Evolutionary conservation across 2,329 filamentous ascomycete species (phyloP), one percentile per base, ranked within the genome.

Genomic region (Alternaria longipes): DNA sequence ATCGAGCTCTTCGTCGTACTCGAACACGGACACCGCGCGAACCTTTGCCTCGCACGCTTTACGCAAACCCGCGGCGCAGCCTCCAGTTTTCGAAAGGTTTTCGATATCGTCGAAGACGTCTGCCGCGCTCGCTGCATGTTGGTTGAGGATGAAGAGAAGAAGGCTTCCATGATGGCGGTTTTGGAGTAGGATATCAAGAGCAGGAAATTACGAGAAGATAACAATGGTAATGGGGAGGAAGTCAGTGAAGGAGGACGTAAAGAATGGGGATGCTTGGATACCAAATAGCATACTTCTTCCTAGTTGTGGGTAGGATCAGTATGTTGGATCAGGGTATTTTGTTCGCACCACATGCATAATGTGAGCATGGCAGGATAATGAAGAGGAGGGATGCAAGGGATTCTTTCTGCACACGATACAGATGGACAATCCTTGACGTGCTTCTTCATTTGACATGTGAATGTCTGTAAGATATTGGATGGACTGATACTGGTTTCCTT

Each of bases 31-130:
- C 90, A 87, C 71, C 89, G 88, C 65, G 89, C 88, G 46, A 90
- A 90, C 8, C 85, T 97, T 55, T 91, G 90, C 76, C 89, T 97
- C 66, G 88, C 92, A 30, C 90, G 92, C 36, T 92, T 97, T 77
- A 94, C 91, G 1, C 94, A 97, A 74, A 93, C 95, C 74, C 90
- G 90, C 59, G 95, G 94, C n/a, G 94, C 94, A 2, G 93, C 92
- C 38, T 95, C 91, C 71, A 95, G 91, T 69, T 97, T 98, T 81
- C 87, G 92, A 75, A 89, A 88, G 73, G 91, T 97, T 9, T 87
- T 96, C 26, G 90, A 93, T 60, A 90, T 91, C 3, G 84, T 97
- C 69, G 86, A 90, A 66, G 83, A 86, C 20, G 86, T 92, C 16
- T 88, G 96, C 75, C 84, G 84, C 65, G 83, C 83, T 61, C 87